Evolutionary conservation across 768 basidiomycete genomes (phyloP).

Genomic region (Mrakia gelida): DNA sequence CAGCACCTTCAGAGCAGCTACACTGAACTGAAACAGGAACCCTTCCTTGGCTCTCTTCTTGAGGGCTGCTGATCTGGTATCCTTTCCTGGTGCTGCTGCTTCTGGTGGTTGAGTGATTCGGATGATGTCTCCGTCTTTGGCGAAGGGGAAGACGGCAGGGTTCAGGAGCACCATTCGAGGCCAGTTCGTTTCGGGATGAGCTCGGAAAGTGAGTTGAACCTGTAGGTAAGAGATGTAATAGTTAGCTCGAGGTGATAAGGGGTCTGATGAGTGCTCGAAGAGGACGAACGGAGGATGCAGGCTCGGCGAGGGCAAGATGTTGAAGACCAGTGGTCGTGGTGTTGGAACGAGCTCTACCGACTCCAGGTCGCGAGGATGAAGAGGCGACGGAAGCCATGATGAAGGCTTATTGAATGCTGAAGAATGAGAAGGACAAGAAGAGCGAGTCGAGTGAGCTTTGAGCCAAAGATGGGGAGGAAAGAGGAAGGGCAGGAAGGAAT

Average conservation of each 20-base stretch:
- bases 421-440: too few species aligned
- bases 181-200: constrained; percentile 13
- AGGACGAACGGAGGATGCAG: background rate
- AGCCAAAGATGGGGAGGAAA: too few species aligned
- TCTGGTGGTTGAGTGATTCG: background rate
- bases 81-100: background rate
- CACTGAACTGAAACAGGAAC: constrained; percentile 13
- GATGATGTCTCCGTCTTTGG: constrained; percentile 23
- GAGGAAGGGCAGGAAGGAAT: too few species aligned
- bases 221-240: background rate
- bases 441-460: too few species aligned
- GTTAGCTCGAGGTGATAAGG: background rate
- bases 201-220: constrained; percentile 13
- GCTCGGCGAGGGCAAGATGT: background rate
- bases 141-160: constrained; percentile 23
- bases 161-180: constrained; percentile 27
- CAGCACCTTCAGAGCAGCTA: constrained; percentile 10
- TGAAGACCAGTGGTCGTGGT: background rate
- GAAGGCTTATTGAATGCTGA: background rate
- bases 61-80: background rate
- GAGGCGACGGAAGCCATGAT: background rate
- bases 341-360: constrained; percentile 4
- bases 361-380: background rate
- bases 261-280: background rate
- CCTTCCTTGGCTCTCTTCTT: constrained; percentile 11